Conservation (phyloP, 306 rosid genomes). For the Citrullus colocynthis region DNA sequence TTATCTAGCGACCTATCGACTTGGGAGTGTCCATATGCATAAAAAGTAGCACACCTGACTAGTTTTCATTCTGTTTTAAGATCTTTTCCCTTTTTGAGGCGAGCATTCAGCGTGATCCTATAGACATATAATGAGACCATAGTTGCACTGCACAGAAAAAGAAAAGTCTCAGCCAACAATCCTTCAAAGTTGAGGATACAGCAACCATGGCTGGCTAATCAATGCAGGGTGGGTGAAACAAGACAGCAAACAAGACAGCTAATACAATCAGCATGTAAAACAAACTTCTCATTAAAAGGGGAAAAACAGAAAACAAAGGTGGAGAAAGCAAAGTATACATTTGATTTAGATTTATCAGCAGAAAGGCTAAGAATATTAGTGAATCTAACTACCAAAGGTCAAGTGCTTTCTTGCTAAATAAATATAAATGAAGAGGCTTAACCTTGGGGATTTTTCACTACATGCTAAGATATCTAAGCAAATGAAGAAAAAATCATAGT, state of each 20-base stretch:
- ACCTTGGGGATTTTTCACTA: no score
- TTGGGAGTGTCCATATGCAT: background rate
- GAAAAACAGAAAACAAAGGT: no score
- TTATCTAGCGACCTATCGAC: background rate
- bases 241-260: no score
- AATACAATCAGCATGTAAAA: no score
- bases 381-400: no score
- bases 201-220: background rate
- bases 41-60: background rate
- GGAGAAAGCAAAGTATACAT: no score
- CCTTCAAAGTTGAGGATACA: background rate
- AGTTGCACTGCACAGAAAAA: constrained; percentile 49
- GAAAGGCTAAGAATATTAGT: no score
- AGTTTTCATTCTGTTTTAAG: constrained; percentile 15
- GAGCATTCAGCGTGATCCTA: constrained; percentile 34
- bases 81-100: constrained; percentile 27
- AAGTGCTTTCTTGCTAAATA: no score
- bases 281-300: no score
- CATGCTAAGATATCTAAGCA: background rate
- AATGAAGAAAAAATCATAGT: background rate
- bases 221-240: background rate
- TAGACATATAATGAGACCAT: constrained; percentile 55
- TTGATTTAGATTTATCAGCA: no score
- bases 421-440: no score
- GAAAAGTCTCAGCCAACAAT: constrained; percentile 8